Evolutionary conservation across 2,329 filamentous ascomycete species (phyloP), one percentile per base, ranked within the genome.

Genomic region (Ceratocystis huliohia): DNA sequence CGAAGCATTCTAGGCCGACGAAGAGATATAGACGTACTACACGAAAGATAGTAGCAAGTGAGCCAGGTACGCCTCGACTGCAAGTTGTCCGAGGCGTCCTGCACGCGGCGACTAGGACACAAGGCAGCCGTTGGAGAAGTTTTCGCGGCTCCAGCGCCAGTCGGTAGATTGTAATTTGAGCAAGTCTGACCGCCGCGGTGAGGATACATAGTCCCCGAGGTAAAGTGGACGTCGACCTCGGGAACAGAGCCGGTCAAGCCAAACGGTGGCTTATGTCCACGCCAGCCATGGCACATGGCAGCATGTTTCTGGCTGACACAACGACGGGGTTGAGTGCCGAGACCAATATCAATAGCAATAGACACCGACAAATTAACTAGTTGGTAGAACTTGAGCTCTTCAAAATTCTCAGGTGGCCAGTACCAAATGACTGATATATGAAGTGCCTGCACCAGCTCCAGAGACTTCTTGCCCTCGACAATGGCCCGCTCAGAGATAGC

Each of bases 381-480:
- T 76, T 93, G 89, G 76, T 94, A 96, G 74, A 94, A 95, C 73
- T 94, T 94, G 72, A 93, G 84, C 75, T 94, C 88, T 72, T 95
- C 89, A 68, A 89, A 89, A 71, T 88, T 83, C 70, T 93, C 86
- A 0, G 91, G 91, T 17, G 90, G 89, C 74, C 85, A 86, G 74
- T 96, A 95, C 89, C 91, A 96, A 22, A 91, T 82, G n/a, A 87
- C 84, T 5, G 84, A 80, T 2, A 96, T 78, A 67, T 89, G 82
- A 50, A 96, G 77, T 1, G 89, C 84, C 75, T 96, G 91, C 7
- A 95, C 84, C 5, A 96, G 78, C 74, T 96, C 91, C 20, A 96
- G 76, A 45, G 84, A 89, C 78, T 95, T 96, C 71, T 91, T 86
- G 13, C 89, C 90, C 5, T 83, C 82, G 37, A 91, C 78, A 70